Base-by-base conservation (phyloP, 768 basidiomycete genomes). In the Suillus subluteus region DNA sequence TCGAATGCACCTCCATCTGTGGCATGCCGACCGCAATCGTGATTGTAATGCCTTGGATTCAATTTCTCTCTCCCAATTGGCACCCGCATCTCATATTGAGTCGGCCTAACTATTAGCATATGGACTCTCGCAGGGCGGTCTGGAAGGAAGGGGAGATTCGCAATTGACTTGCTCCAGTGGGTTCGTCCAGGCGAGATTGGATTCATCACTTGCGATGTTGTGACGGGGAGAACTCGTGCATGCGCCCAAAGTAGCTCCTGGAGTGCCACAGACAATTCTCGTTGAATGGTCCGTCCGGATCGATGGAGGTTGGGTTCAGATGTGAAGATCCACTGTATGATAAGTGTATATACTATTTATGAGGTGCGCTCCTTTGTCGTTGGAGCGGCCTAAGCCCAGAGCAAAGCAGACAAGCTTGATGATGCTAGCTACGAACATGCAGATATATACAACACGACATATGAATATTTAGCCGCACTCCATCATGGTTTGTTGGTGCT, bases 1-100 rank as follows among this genome's bases (percentile, higher is more conserved):
- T 44, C 30, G 62, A 41, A 65, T 65, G 65, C 62, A 65, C 43
- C 62, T 65, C 9, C 32, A 32, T 35, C 38, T 65, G 21, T 65
- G 65, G 65, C 43, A 38, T 15, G 16, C 21, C 11, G 44, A 50
- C 30, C 13, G 13, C 35, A 15, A 21, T 48, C 26, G 35, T 32
- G 23, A 32, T 58, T 4, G 13, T 56, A 1, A 12, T 56, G 6
- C 30, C 13, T 13, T 32, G 26, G 9, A 26, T 44, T 32, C 18
- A 21, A 35, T 13, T n/a, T 21, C 7, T 64, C 48, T 41, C 11
- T 8, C 52, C 43, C 37, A 32, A 26, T 21, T 56, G 8, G 13
- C 18, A 43, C 26, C 16, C 7, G 8, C 63, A 59, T 6, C 37
- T 16, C n/a, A 44, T 50, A 63, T 26, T 8, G 40, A 41, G 54